phyloP scores from a whole-genome alignment of 2,329 filamentous ascomycete genomes.

The Aotearoamyces nothofagi region DNA sequence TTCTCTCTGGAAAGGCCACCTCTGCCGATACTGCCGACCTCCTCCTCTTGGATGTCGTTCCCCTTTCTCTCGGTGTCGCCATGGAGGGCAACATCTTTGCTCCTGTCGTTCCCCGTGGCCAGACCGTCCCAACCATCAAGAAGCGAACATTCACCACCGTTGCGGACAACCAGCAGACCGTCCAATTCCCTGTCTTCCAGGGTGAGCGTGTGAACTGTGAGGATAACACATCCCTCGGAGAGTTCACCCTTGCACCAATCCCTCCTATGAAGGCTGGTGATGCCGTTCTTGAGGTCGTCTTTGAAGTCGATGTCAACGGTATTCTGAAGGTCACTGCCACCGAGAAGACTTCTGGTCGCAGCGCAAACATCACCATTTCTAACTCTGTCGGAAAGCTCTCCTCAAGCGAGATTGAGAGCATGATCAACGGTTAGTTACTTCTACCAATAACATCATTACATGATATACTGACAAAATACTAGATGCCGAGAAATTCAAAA shows the following conservation, averaged over 20 bases:
- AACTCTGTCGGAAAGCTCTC: conserved; percentile 99
- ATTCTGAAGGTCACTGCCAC: conserved; percentile 98
- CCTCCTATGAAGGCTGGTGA: conserved; percentile 90
- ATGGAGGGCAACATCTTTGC: conserved; percentile 99
- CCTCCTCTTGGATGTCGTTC: conserved; percentile 88
- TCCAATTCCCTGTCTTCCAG: conserved; percentile 88
- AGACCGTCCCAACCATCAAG: conserved; percentile 67
- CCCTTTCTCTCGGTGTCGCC: conserved; percentile 92
- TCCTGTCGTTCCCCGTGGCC: conserved; percentile 70
- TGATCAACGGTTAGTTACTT: conserved; percentile 62
- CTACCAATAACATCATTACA: background rate
- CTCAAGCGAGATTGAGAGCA: conserved; percentile 86
- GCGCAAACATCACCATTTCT: conserved; percentile 98
- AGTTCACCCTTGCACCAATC: conserved; percentile 86
- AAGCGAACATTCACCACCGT: conserved; percentile 85
- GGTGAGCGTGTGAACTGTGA: conserved; percentile 97
- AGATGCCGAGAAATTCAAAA: conserved; percentile 97
- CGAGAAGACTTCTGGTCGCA: conserved; percentile 96
- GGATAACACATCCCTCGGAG: conserved; percentile 94
- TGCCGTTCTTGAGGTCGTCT: conserved; percentile 91
- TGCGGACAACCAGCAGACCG: conserved; percentile 60
- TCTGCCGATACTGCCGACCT: conserved; percentile 90
- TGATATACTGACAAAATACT: conserved; percentile 9
- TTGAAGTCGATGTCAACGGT: conserved; percentile 99
- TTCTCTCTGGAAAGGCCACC: conserved; percentile 94